A percentile compares a stretch with the other conserved stretches of the same genome.
These are phyloP conservation scores for Kuraishia ogatae DNA, from an alignment of 805 yeast genomes.

Conservation along the genomic window DNA sequence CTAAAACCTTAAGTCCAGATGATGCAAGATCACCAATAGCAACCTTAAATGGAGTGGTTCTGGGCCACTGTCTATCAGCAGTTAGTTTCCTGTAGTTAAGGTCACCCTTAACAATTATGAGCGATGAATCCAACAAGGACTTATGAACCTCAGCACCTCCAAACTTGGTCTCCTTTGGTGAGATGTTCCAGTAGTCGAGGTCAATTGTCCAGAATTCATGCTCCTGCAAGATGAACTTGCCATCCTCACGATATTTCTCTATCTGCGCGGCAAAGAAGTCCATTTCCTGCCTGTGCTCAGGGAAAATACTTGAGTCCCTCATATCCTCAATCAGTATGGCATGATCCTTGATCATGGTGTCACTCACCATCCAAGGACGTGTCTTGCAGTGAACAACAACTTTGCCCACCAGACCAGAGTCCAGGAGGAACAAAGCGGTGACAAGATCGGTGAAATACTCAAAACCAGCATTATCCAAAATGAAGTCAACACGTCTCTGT, in stretches of 20 bases:
- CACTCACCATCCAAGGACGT: slow-evolving; percentile 97
- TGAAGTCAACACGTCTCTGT: slow-evolving; percentile 61
- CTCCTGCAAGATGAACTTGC: slow-evolving; percentile 41
- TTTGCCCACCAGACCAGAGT: slow-evolving; percentile 51
- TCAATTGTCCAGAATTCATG: slow-evolving; percentile 85
- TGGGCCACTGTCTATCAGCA: slow-evolving; percentile 84
- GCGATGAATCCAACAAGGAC: slow-evolving; percentile 52
- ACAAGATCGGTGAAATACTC: slow-evolving; percentile 85
- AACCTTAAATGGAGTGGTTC: slow-evolving; percentile 60
- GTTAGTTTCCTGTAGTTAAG: slow-evolving; percentile 91
- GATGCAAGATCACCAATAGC: slow-evolving; percentile 66
- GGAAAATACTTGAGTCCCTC: slow-evolving; percentile 40
- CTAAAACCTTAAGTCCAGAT: slow-evolving; percentile 55
- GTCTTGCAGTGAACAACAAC: slow-evolving; percentile 82
- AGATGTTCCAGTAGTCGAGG: slow-evolving; percentile 65
- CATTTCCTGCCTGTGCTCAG: slow-evolving; percentile 36
- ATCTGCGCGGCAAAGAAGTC: slow-evolving; percentile 39
- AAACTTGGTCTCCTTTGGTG: slow-evolving; percentile 37
- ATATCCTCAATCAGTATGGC: slow-evolving; percentile 49
- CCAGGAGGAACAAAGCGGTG: slow-evolving; percentile 57
- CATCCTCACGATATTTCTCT: slow-evolving; percentile 32
- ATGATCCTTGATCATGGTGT: slow-evolving; percentile 82
- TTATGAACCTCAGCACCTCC: slow-evolving; percentile 57
- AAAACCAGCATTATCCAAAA: slow-evolving; percentile 91
- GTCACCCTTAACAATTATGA: slow-evolving; percentile 89